phyloP scores from a whole-genome alignment of 306 rosid species.

The Cucurbita moschata region DNA sequence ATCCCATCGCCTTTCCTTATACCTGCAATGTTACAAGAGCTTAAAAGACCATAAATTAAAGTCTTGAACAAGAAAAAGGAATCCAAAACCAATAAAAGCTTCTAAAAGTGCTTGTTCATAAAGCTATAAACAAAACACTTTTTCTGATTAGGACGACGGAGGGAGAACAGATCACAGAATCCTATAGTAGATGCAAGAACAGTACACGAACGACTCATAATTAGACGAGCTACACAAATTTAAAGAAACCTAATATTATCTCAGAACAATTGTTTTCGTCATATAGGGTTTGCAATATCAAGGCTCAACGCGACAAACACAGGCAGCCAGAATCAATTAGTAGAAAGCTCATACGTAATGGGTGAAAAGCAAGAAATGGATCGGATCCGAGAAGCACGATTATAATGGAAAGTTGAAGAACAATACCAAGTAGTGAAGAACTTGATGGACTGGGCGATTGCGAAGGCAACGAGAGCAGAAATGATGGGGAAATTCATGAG shows the following conservation, averaged over 20 bases:
- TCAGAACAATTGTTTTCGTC: neutral
- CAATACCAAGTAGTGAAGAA: conserved; percentile 41
- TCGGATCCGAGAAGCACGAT: conserved; percentile 8
- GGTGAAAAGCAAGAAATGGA: neutral
- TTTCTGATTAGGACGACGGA: neutral
- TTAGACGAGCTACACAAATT: neutral
- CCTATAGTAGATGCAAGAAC: neutral
- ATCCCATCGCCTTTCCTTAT: conserved; percentile 87
- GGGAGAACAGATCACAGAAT: neutral
- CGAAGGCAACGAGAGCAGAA: conserved; percentile 43
- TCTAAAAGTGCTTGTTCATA: neutral
- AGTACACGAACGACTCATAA: neutral
- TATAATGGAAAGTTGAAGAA: neutral
- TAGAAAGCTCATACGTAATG: neutral
- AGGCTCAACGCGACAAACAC: neutral
- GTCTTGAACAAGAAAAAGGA: neutral
- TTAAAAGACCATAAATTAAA: conserved; percentile 18
- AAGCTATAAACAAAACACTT: neutral
- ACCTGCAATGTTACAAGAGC: conserved; percentile 45
- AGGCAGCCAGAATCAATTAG: neutral
- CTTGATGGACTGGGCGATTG: conserved; percentile 48
- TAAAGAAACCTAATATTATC: neutral
- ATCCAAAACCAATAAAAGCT: neutral
- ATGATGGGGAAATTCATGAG: conserved; percentile 49
- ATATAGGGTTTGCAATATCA: neutral